phyloP scores from a whole-genome alignment of 108 stramenopile genomes.

The Tribonema minus region DNA sequence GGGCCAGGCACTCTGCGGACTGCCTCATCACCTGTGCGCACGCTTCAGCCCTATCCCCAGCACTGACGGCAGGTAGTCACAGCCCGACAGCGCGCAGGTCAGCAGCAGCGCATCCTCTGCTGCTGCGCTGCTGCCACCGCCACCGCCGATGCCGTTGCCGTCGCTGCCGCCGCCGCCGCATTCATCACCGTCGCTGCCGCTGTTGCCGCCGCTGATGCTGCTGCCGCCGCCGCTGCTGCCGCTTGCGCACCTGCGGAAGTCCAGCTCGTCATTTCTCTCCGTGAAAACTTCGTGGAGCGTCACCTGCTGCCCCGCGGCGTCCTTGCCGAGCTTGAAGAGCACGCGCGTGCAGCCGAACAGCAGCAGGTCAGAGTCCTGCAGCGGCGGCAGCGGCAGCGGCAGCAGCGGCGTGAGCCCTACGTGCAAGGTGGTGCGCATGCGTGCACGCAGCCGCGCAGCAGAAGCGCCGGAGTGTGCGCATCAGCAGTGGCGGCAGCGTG shows the following conservation, averaged over 20 bases:
- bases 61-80: conserved; percentile 84
- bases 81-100: conserved; percentile 87
- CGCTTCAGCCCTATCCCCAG: conserved; percentile 76
- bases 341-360: conserved; percentile 70
- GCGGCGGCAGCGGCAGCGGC: conserved; percentile 75
- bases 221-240: no score
- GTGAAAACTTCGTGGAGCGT: conserved; percentile 47
- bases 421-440: no score
- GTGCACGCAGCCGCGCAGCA: no score
- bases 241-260: conserved; percentile 59
- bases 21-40: conserved; percentile 70
- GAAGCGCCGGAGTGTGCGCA: no score
- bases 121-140: no score
- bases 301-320: conserved; percentile 64
- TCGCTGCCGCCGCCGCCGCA: no score
- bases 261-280: conserved; percentile 48
- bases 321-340: conserved; percentile 74
- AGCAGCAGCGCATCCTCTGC: conserved; percentile 70
- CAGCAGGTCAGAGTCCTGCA: conserved; percentile 91
- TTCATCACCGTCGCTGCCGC: no score
- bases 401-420: no score
- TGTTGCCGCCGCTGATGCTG: no score
- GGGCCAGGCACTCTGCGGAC: conserved; percentile 12
- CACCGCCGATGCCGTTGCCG: no score
- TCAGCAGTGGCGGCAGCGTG: no score